These are phyloP conservation scores for Loxodes magnus DNA, from an alignment of 73 alveolate species.

Conservation along the genomic window DNA sequence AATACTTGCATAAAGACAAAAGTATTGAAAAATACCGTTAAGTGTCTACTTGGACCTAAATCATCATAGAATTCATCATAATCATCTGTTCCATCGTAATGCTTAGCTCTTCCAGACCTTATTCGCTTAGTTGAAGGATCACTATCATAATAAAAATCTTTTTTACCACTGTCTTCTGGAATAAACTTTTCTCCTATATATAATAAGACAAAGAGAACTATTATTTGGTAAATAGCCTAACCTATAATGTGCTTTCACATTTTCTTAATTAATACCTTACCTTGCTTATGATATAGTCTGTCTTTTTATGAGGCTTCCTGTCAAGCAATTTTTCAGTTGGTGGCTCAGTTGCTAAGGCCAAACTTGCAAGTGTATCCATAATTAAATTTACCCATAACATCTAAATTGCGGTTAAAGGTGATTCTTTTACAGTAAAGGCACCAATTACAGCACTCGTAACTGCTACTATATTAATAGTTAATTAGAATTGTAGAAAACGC, in stretches of 20 bases:
- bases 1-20: constrained; percentile 50
- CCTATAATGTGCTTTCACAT: constrained; percentile 72
- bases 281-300: constrained; percentile 67
- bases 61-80: not conserved
- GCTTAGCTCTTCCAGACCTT: not conserved
- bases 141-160: not conserved
- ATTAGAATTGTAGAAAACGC: constrained; percentile 72
- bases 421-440: constrained; percentile 62
- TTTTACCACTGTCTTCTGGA: constrained; percentile 35
- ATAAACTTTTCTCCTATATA: constrained; percentile 49
- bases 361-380: constrained; percentile 70
- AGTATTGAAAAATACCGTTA: constrained; percentile 50
- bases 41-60: constrained; percentile 58
- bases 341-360: constrained; percentile 87
- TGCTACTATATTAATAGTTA: constrained; percentile 80
- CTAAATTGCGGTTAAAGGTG: constrained; percentile 74
- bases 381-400: constrained; percentile 79
- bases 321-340: constrained; percentile 64
- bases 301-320: constrained; percentile 68
- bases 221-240: constrained; percentile 42
- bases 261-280: too few relatives aligned
- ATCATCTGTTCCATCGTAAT: not conserved
- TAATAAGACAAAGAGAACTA: constrained; percentile 30
- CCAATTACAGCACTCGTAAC: constrained; percentile 60
- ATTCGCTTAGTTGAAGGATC: not conserved